Evolutionary conservation across 2,329 filamentous ascomycete genomes (phyloP).

Genomic region (Arthrobotrys sphaeroides): DNA sequence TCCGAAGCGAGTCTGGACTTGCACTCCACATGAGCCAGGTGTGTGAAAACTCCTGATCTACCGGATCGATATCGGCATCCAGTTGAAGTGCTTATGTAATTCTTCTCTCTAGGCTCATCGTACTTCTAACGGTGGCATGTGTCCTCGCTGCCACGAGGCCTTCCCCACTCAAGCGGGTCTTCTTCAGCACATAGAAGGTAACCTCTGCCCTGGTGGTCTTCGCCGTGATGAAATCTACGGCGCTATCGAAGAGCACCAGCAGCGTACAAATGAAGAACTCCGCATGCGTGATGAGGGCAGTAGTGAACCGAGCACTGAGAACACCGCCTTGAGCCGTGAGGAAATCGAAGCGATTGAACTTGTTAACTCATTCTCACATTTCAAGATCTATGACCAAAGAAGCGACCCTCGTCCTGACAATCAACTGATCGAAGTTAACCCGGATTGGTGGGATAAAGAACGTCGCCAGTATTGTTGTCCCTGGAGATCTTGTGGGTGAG

Average conservation of each 20-base stretch:
- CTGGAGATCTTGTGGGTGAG: slow-evolving; percentile 11
- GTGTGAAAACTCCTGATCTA: neutral
- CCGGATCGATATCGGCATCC: neutral
- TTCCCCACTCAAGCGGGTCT: slow-evolving; percentile 55
- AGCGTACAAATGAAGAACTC: slow-evolving; percentile 8
- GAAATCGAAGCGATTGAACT: neutral
- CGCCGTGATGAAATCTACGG: slow-evolving; percentile 12
- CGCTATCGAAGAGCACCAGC: slow-evolving; percentile 12
- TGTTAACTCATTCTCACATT: slow-evolving; percentile 26
- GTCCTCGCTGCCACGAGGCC: slow-evolving; percentile 50
- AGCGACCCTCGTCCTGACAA: neutral
- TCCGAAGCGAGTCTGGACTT: slow-evolving; percentile 53
- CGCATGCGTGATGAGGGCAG: neutral
- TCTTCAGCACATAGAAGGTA: slow-evolving; percentile 56
- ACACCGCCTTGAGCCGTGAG: neutral
- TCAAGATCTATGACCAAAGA: slow-evolving; percentile 41
- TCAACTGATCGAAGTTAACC: neutral
- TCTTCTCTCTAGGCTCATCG: slow-evolving; percentile 45
- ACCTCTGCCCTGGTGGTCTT: slow-evolving; percentile 53
- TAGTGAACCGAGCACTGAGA: neutral
- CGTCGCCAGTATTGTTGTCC: slow-evolving; percentile 18
- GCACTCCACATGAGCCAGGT: slow-evolving; percentile 54
- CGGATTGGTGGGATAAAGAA: slow-evolving; percentile 11
- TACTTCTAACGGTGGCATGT: slow-evolving; percentile 28
- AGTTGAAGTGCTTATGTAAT: neutral